phyloP scores from a whole-genome alignment of 805 yeast genomes.

The Candida rishiriensis region DNA sequence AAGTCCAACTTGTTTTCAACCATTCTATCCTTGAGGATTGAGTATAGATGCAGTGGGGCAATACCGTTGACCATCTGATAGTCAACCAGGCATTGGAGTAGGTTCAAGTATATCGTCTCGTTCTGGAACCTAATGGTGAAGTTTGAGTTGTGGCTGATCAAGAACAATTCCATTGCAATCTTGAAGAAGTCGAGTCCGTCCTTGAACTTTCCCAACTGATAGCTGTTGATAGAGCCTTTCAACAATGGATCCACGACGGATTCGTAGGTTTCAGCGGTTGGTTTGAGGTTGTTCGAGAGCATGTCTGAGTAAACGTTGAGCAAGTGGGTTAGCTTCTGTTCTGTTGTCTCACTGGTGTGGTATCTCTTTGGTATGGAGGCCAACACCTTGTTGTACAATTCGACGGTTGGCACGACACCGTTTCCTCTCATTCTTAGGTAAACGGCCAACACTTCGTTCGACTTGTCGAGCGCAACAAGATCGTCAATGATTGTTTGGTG shows the following conservation, averaged over 20 bases:
- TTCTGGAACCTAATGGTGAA: constrained; percentile 12
- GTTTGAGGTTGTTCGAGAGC: constrained; percentile 49
- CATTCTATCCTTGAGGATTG: constrained; percentile 12
- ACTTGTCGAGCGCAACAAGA: constrained; percentile 18
- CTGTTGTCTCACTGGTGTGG: constrained; percentile 48
- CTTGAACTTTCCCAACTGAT: constrained; percentile 29
- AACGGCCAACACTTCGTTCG: constrained; percentile 32
- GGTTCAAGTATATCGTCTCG: constrained; percentile 15
- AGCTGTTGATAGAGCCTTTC: constrained; percentile 42
- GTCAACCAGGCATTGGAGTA: constrained; percentile 23
- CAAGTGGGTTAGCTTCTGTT: constrained; percentile 56
- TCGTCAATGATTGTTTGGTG: constrained; percentile 23
- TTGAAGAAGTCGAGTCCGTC: constrained; percentile 45
- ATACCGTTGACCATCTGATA: constrained; percentile 20
- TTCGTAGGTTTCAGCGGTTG: constrained; percentile 51
- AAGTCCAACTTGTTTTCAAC: constrained; percentile 19
- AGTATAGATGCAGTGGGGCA: constrained; percentile 12
- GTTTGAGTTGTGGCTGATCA: constrained; percentile 24
- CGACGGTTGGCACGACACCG: constrained; percentile 44
- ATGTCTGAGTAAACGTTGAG: constrained; percentile 67
- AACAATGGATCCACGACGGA: constrained; percentile 47
- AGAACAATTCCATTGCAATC: constrained; percentile 45
- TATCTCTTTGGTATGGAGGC: constrained; percentile 48
- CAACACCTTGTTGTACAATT: constrained; percentile 50
- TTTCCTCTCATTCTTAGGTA: constrained; percentile 28